These are phyloP conservation scores for Epichloe typhina DNA, from an alignment of 2,329 filamentous ascomycete genomes.

Conservation along the genomic window DNA sequence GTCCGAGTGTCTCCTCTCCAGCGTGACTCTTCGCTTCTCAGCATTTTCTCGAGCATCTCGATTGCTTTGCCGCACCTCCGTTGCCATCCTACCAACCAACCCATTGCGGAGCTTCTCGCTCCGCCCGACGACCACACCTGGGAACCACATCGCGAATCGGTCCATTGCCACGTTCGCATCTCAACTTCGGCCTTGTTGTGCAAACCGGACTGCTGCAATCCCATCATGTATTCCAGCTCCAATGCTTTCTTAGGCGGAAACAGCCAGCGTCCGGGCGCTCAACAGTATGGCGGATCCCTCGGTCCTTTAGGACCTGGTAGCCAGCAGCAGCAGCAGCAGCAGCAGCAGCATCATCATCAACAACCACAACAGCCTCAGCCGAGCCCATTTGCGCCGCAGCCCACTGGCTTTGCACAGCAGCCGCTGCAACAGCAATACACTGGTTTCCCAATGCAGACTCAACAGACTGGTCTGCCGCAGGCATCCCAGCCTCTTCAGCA, in stretches of 20 bases:
- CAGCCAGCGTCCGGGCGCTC: conserved; percentile 56
- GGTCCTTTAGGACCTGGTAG: conserved; percentile 39
- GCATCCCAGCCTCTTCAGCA: conserved; percentile 47
- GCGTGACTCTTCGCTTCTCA: neutral
- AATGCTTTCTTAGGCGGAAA: conserved; percentile 74
- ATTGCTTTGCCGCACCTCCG: conserved; percentile 2
- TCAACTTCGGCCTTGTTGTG: neutral
- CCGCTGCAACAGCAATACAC: conserved; percentile 46
- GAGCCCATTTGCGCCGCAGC: conserved; percentile 43
- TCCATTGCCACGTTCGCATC: neutral
- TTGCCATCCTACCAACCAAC: neutral
- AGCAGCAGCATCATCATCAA: conserved; percentile 36
- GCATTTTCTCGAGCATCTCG: neutral
- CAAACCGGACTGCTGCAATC: neutral
- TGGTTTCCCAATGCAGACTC: conserved; percentile 41
- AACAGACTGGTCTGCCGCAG: conserved; percentile 36
- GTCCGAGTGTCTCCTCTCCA: neutral
- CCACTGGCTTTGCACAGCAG: conserved; percentile 42
- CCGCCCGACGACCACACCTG: neutral
- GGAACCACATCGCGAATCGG: neutral
- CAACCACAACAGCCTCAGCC: conserved; percentile 38
- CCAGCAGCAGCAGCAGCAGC: conserved; percentile 29
- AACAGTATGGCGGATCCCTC: conserved; percentile 25
- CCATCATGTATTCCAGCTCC: conserved; percentile 75
- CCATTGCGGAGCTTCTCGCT: conserved; percentile 4